Evolutionary conservation across 108 stramenopile species (phyloP).

Genomic region (Conticribra weissflogii): DNA sequence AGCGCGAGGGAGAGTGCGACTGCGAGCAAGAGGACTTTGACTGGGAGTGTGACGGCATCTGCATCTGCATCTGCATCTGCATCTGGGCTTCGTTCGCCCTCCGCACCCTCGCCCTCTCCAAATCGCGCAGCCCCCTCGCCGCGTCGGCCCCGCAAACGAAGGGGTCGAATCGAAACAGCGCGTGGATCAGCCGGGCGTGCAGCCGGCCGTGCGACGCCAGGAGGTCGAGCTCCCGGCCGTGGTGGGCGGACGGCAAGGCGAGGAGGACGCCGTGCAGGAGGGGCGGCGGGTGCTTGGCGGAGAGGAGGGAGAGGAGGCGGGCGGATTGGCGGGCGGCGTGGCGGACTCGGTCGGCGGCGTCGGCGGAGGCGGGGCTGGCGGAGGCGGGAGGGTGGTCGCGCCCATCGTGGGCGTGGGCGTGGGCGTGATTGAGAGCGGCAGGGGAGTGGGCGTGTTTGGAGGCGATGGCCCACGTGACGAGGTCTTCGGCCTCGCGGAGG

Average conservation of each 20-base stretch:
- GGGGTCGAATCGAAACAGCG: constrained; percentile 47
- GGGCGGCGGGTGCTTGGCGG: constrained; percentile 1
- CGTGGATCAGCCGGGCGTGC: constrained; percentile 43
- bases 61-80: neutral
- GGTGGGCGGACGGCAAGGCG: constrained; percentile 23
- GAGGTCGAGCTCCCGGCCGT: constrained; percentile 32
- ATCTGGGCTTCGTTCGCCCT: constrained; percentile 9
- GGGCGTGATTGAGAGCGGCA: neutral
- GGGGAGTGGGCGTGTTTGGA: constrained; percentile 47
- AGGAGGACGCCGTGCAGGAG: constrained; percentile 29
- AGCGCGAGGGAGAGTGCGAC: no score
- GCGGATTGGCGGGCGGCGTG: constrained; percentile 15
- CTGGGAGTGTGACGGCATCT: neutral
- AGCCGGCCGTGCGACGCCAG: constrained; percentile 20
- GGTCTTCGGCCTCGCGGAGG: constrained; percentile 20
- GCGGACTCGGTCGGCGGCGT: neutral
- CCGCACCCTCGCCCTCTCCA: constrained; percentile 15
- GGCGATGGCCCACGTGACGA: constrained; percentile 36
- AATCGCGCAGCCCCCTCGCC: constrained; percentile 25
- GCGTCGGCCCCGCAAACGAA: constrained; percentile 23
- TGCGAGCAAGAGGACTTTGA: no score
- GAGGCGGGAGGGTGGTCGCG: no score
- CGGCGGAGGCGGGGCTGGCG: neutral
- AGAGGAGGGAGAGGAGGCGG: constrained; percentile 19
- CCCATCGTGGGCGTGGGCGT: neutral